Evolutionary conservation across 129 eudicot species (phyloP), one percentile per base, ranked within the genome.

Genomic region (Erigeron canadensis): DNA sequence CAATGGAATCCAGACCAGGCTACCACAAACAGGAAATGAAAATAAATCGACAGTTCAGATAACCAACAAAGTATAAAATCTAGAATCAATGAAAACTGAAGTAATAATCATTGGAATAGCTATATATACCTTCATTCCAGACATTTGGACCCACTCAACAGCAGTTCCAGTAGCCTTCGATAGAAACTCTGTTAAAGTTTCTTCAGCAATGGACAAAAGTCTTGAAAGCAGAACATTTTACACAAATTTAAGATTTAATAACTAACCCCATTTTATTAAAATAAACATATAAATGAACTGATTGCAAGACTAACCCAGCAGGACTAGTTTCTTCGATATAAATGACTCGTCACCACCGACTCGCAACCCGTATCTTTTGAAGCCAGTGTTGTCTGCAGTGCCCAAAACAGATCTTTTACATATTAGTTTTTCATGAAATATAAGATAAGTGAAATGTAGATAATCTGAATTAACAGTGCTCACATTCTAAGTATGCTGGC

Each of bases 1-100:
- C 97, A 84, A 86, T 86, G 88, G 97, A 91, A 91, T 91, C 97
- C 97, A 96, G 97, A 91, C 97, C 97, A 91, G 97, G 97, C 97
- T 91, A 81, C 77, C 68, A 22, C 46, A 70, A 88, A 22, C 87
- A 74, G 48, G 3, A 19, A 53, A 11, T 7, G 21, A 53, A 21
- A 1, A 21, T 7, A n/a, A 41, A 38, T 39, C 7, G 9, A 42
- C 1, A 64, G 13, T 43, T 28, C 6, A 75, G 44, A 39, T 28
- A 76, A 28, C 2, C 3, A n/a, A 28, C 7, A 17, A 18, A 10
- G 4, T 16, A 19, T 64, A n/a, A 19, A 8, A 40, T 15, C 7
- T 10, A 56, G 10, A 56, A 37, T 16, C 45, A 10, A 6, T 70
- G 5, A 23, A 69, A 16, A 68, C 6, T 47, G 47, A 48, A 43